These are phyloP conservation scores for Croton laevigatus DNA, from an alignment of 441 rosid genomes.

Conservation along the genomic window DNA sequence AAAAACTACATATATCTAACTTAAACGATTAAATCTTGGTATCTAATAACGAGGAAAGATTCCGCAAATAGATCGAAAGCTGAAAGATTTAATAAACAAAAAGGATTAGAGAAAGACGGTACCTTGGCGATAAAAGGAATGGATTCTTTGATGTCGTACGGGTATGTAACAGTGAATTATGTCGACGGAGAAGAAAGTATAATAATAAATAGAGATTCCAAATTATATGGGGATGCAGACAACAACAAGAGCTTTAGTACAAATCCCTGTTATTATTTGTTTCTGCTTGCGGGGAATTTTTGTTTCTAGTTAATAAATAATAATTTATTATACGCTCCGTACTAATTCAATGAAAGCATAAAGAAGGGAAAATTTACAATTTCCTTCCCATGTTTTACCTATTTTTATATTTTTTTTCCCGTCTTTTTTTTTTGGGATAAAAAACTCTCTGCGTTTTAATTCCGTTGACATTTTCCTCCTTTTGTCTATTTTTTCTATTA, in stretches of 20 bases:
- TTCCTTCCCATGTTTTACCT: no score
- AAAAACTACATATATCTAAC: not conserved
- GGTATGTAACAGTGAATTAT: not conserved
- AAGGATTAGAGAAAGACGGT: not conserved
- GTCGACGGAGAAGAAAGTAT: not conserved
- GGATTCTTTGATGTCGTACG: not conserved
- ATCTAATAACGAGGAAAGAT: not conserved
- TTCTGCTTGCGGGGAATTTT: not conserved
- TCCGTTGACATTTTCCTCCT: no score
- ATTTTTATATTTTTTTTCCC: no score
- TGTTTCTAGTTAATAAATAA: slow-evolving; percentile 4
- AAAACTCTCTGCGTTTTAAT: no score
- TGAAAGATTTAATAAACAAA: not conserved
- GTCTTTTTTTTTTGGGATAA: no score
- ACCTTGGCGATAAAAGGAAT: not conserved
- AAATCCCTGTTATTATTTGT: not conserved
- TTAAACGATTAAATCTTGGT: not conserved
- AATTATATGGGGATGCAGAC: not conserved
- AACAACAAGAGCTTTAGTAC: not conserved
- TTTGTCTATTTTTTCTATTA: no score
- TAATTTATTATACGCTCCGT: no score
- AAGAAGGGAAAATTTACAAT: no score
- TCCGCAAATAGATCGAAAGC: not conserved
- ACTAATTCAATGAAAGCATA: no score
- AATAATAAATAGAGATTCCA: not conserved